Evolutionary conservation across 2,329 filamentous ascomycete species (phyloP).

Genomic region (Fusarium siculi): DNA sequence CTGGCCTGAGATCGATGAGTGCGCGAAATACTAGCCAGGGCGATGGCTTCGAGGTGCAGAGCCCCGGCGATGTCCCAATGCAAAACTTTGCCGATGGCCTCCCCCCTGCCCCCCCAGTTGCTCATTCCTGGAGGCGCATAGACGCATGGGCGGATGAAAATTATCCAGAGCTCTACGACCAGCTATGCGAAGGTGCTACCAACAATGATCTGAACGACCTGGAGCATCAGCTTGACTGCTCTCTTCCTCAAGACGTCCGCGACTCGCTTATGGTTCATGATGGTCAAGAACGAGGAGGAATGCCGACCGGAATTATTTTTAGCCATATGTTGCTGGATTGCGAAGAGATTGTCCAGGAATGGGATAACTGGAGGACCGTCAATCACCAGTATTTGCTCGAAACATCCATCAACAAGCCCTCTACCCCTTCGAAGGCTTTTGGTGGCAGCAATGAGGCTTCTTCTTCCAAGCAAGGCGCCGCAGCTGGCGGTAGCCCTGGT

Average conservation of each 20-base stretch:
- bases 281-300: conserved; percentile 94
- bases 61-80: conserved; percentile 90
- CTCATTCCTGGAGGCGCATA: conserved; percentile 93
- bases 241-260: conserved; percentile 90
- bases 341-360: conserved; percentile 97
- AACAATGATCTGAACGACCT: conserved; percentile 96
- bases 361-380: conserved; percentile 94
- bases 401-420: conserved; percentile 66
- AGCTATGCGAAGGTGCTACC: conserved; percentile 91
- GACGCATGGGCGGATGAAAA: conserved; percentile 94
- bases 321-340: conserved; percentile 96
- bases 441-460: conserved; percentile 74
- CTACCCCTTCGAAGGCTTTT: conserved; percentile 76
- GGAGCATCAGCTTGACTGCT: conserved; percentile 95
- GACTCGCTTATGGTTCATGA: conserved; percentile 93
- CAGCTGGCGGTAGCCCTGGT: conserved; percentile 67
- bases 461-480: conserved; percentile 69
- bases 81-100: conserved; percentile 93
- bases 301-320: conserved; percentile 92
- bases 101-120: conserved; percentile 86
- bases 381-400: conserved; percentile 86
- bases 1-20: conserved; percentile 83
- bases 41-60: conserved; percentile 76
- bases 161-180: conserved; percentile 93
- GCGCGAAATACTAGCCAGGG: conserved; percentile 72